These are phyloP conservation scores for Cryptococcus sp. DNA, from an alignment of 1,284 basidiomycete genomes.

Conservation along the genomic window DNA sequence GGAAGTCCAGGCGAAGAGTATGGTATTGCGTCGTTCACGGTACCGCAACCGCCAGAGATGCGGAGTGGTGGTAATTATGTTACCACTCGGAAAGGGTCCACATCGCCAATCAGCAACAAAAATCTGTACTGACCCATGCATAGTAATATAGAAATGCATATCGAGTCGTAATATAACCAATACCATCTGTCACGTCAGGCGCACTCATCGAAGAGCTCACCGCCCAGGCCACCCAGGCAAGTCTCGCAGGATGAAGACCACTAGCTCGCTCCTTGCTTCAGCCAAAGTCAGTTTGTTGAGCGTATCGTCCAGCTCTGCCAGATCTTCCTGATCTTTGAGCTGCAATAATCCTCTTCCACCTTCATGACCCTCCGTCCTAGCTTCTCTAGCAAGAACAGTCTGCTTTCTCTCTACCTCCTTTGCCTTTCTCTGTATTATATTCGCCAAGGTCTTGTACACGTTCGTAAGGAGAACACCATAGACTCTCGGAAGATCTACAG, in stretches of 20 bases:
- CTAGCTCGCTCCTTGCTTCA: constrained; percentile 77
- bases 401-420: constrained; percentile 67
- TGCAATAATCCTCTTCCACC: constrained; percentile 34
- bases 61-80: constrained; percentile 24
- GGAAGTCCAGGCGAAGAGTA: constrained; percentile 27
- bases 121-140: not conserved
- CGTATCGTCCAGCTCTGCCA: constrained; percentile 55
- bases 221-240: constrained; percentile 54
- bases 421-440: constrained; percentile 70
- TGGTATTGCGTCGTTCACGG: constrained; percentile 29
- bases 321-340: constrained; percentile 47
- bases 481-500: constrained; percentile 79
- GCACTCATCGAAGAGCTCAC: too few species aligned
- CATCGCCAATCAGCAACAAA: not conserved
- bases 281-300: constrained; percentile 71
- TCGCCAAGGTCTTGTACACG: constrained; percentile 84
- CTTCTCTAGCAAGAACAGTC: constrained; percentile 73
- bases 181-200: too few species aligned
- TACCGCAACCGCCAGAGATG: constrained; percentile 27
- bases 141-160: not conserved
- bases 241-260: constrained; percentile 80
- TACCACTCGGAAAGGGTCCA: too few species aligned
- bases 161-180: too few species aligned
- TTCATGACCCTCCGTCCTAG: constrained; percentile 69
- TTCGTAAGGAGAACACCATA: constrained; percentile 71